A percentile compares a stretch with the other conserved stretches of the same genome.
Conservation (phyloP, 139 green algal genomes). For the Chlorella sp. region DNA sequence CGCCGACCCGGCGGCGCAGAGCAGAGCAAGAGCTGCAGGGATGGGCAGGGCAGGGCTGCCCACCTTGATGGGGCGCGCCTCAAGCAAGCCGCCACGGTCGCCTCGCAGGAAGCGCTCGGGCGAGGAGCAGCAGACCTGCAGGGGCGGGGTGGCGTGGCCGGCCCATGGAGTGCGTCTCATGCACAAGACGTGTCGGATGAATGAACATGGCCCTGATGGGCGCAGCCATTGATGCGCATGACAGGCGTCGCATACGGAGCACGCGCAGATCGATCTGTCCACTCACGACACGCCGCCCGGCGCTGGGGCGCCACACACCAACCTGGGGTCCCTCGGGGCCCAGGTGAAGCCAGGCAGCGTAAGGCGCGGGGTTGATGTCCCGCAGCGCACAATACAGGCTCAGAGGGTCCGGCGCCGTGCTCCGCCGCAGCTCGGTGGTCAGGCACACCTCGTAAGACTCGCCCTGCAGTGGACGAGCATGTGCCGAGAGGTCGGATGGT, state of each 20-base stretch:
- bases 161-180: too few relatives aligned
- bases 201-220: too few relatives aligned
- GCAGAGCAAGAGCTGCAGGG: neutral
- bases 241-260: too few relatives aligned
- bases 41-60: too few relatives aligned
- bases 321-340: too few relatives aligned
- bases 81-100: slow-evolving; percentile 70
- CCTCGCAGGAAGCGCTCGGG: slow-evolving; percentile 95
- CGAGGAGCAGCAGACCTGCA: slow-evolving; percentile 86
- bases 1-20: too few relatives aligned
- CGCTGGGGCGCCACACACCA: too few relatives aligned
- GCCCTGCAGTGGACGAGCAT: slow-evolving; percentile 42
- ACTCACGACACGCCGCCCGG: too few relatives aligned
- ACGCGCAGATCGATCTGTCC: too few relatives aligned
- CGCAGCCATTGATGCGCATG: too few relatives aligned
- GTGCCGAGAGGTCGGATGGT: neutral
- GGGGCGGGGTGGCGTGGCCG: too few relatives aligned
- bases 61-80: slow-evolving; percentile 98
- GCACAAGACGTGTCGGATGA: too few relatives aligned
- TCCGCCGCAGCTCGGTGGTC: slow-evolving; percentile 70
- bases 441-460: slow-evolving; percentile 98
- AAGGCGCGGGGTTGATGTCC: slow-evolving; percentile 92
- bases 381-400: slow-evolving; percentile 83
- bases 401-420: slow-evolving; percentile 30
- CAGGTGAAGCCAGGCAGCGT: slow-evolving; percentile 86